Evolutionary conservation across 2,329 filamentous ascomycete genomes (phyloP).

Genomic region (Xylaria sp.): DNA sequence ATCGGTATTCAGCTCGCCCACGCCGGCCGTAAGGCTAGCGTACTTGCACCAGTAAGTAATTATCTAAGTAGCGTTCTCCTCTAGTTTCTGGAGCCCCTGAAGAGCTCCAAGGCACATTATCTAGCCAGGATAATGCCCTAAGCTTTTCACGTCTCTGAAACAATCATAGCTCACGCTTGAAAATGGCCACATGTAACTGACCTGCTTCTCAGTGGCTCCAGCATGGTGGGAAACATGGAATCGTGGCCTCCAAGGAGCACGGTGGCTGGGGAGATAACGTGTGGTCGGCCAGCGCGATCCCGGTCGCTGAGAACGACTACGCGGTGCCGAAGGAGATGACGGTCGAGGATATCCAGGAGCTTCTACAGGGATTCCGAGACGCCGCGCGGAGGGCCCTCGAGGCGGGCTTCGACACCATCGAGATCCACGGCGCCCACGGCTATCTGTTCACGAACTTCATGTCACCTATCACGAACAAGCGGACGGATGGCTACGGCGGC

Average conservation of each 20-base stretch:
- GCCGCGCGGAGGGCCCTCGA: conserved; percentile 52
- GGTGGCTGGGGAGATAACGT: conserved; percentile 54
- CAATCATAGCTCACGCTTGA: not conserved
- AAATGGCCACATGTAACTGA: not conserved
- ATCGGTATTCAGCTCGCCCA: conserved; percentile 85
- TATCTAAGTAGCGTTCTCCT: not conserved
- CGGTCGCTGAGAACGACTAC: conserved; percentile 64
- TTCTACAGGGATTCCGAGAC: conserved; percentile 51
- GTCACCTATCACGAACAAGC: conserved; percentile 73
- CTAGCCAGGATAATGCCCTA: not conserved
- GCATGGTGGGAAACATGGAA: conserved; percentile 55
- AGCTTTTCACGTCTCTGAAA: not conserved
- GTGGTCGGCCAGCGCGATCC: conserved; percentile 66
- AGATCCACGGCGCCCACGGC: conserved; percentile 82
- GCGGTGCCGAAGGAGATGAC: conserved; percentile 69
- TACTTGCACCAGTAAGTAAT: conserved; percentile 57
- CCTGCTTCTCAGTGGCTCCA: conserved; percentile 65
- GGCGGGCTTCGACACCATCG: conserved; percentile 71
- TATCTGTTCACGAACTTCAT: conserved; percentile 79
- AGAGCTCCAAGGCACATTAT: not conserved
- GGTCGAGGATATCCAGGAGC: conserved; percentile 49
- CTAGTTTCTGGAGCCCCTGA: not conserved
- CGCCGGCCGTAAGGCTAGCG: conserved; percentile 76
- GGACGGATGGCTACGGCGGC: conserved; percentile 75
- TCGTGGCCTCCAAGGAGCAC: conserved; percentile 45